Percentiles rank a stretch among this genome's conserved stretches.
phyloP scores from a whole-genome alignment of 257 asterid genomes.

The Solanum appendiculatum region DNA sequence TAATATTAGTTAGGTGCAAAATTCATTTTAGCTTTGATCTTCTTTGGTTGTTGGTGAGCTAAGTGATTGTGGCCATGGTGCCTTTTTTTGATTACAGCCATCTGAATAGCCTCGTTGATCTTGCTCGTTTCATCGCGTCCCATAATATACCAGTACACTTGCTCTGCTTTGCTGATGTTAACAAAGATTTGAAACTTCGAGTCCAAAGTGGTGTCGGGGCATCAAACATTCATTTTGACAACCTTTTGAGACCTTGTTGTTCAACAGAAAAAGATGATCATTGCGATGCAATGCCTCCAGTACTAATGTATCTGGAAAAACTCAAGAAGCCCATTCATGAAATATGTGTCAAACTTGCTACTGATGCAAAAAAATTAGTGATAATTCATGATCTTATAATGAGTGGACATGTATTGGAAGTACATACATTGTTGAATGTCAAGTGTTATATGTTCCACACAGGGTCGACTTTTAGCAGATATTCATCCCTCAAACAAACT shows the following conservation, averaged over 20 bases:
- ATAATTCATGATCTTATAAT: background rate
- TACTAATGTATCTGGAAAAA: background rate
- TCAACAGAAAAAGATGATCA: background rate
- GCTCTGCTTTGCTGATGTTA: background rate
- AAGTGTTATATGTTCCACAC: background rate
- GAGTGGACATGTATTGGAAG: rapidly evolving
- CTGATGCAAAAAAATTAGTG: background rate
- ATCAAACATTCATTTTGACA: background rate
- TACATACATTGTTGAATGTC: background rate
- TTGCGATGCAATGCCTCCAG: background rate
- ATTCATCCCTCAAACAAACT: background rate
- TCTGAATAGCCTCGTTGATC: background rate
- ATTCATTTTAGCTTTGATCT: background rate
- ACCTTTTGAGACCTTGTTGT: background rate
- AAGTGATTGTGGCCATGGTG: background rate
- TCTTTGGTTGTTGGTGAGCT: background rate
- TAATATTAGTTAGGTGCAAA: too few relatives aligned
- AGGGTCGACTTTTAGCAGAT: background rate
- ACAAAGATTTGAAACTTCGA: background rate
- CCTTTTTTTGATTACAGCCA: background rate
- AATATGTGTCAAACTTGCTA: background rate
- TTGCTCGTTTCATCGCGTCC: background rate
- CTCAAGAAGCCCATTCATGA: rapidly evolving
- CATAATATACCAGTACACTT: background rate
- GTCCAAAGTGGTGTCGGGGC: background rate